Evolutionary conservation across 2,329 filamentous ascomycete genomes (phyloP).

Genomic region (Monilinia fructigena): DNA sequence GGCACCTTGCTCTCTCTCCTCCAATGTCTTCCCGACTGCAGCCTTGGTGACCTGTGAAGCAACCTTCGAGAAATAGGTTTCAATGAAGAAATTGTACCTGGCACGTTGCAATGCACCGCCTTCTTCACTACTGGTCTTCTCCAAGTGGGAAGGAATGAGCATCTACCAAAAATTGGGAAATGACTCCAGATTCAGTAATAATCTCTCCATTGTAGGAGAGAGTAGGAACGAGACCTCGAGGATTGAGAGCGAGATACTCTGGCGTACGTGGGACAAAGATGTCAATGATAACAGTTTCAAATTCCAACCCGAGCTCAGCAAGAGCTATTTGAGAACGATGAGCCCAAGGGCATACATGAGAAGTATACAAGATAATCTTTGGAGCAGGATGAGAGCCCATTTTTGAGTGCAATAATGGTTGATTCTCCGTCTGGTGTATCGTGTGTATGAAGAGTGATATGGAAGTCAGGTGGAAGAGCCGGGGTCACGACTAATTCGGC

Average conservation of each 20-base stretch:
- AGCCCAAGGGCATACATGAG: conserved; percentile 63
- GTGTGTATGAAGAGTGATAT: conserved; percentile 19
- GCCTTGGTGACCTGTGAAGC: conserved; percentile 49
- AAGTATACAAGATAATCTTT: conserved; percentile 28
- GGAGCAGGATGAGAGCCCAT: conserved; percentile 24
- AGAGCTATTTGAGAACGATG: conserved; percentile 74
- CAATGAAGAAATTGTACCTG: conserved; percentile 68
- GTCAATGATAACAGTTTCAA: conserved; percentile 72
- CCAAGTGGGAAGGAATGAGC: conserved; percentile 63
- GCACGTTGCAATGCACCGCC: conserved; percentile 62
- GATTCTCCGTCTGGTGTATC: conserved; percentile 22
- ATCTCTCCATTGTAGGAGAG: conserved; percentile 66
- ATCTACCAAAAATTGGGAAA: conserved; percentile 71
- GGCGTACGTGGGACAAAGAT: conserved; percentile 64
- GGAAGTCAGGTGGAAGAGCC: conserved; percentile 21
- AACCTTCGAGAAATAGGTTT: conserved; percentile 66
- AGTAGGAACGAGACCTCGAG: conserved; percentile 73
- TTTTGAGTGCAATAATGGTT: conserved; percentile 23
- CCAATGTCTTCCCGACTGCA: conserved; percentile 25
- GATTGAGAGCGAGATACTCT: conserved; percentile 76
- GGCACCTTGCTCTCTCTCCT: conserved; percentile 51
- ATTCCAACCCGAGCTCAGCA: conserved; percentile 62
- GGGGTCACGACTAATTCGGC: conserved; percentile 24
- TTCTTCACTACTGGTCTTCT: conserved; percentile 53
- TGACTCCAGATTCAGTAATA: conserved; percentile 70